Percentiles rank a stretch among this genome's conserved stretches.
Conservation (phyloP, 2,329 filamentous ascomycete genomes). For the Leptographium galeiforme region DNA sequence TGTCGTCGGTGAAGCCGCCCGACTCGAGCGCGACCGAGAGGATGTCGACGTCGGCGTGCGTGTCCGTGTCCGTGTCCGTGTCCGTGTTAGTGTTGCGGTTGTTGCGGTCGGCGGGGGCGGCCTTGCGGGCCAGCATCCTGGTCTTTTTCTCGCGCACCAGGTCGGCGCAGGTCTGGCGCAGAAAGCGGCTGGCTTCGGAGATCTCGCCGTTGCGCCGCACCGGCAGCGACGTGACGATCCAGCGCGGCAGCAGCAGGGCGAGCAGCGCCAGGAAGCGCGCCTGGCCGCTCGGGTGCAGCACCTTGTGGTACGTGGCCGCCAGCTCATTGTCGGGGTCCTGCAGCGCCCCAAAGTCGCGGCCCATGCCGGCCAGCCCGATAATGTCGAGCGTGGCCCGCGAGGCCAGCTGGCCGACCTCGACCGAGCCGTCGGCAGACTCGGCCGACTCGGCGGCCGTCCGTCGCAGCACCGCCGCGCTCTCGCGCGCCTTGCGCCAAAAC, state of each 20-base stretch:
- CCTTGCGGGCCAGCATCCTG: constrained; percentile 19
- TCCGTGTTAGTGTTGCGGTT: too few relatives aligned
- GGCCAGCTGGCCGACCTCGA: constrained; percentile 50
- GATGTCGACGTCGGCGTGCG: constrained; percentile 52
- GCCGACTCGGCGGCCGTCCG: constrained; percentile 24
- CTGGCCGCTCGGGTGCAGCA: constrained; percentile 39
- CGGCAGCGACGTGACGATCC: constrained; percentile 51
- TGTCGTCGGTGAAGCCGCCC: constrained; percentile 62
- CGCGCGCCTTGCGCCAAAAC: constrained; percentile 67
- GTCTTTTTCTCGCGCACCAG: constrained; percentile 60
- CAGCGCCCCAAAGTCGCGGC: constrained; percentile 56
- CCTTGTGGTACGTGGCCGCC: constrained; percentile 37
- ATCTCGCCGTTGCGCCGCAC: constrained; percentile 58
- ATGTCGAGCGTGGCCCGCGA: constrained; percentile 61
- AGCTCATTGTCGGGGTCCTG: constrained; percentile 46
- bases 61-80: constrained; percentile 1
- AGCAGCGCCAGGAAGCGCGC: constrained; percentile 45
- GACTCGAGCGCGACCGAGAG: constrained; percentile 67
- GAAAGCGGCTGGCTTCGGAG: constrained; percentile 36
- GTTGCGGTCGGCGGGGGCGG: not conserved
- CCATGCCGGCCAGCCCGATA: constrained; percentile 59
- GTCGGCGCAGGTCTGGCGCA: constrained; percentile 52
- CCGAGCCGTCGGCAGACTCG: constrained; percentile 18
- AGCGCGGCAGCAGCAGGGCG: constrained; percentile 46
- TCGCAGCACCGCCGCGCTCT: constrained; percentile 52